A percentile compares a stretch with the other conserved stretches of the same genome.
These are phyloP conservation scores for Centrapalus pauciflorus DNA, from an alignment of 129 eudicot species.

Conservation along the genomic window DNA sequence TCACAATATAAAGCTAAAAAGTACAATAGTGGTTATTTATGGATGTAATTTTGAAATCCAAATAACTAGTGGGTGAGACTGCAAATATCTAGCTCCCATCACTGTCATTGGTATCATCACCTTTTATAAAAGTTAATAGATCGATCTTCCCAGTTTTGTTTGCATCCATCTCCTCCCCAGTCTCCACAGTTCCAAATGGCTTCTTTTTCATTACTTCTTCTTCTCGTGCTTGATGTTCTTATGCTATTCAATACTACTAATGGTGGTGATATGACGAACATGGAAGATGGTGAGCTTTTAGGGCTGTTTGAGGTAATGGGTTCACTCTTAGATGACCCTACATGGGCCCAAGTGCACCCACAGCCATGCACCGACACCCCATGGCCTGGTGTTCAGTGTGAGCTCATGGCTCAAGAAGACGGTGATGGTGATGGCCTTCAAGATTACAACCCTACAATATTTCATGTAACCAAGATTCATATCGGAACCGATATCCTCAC, in stretches of 20 bases:
- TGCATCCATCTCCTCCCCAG: conserved; percentile 18
- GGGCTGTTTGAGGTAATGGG: conserved; percentile 72
- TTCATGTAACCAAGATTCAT: conserved; percentile 75
- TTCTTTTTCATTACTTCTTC: conserved; percentile 21
- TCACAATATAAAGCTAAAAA: too few relatives aligned
- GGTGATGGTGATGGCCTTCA: conserved; percentile 26
- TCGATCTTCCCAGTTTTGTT: conserved; percentile 26
- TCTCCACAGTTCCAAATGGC: conserved; percentile 19
- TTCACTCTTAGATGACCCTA: conserved; percentile 60
- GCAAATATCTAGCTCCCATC: conserved; percentile 18
- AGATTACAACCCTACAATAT: conserved; percentile 40
- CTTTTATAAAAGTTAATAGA: conserved; percentile 20
- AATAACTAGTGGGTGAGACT: background rate
- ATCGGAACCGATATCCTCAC: conserved; percentile 44
- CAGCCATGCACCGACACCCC: conserved; percentile 70
- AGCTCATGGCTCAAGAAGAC: conserved; percentile 43
- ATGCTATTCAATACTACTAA: conserved; percentile 7
- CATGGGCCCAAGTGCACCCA: conserved; percentile 66
- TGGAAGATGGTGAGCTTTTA: conserved; percentile 54
- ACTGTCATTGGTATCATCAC: conserved; percentile 14
- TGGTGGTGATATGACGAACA: conserved; percentile 28
- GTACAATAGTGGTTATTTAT: background rate
- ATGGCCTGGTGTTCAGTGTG: conserved; percentile 80
- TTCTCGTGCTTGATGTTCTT: conserved; percentile 10
- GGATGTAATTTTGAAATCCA: background rate